Evolutionary conservation across 352 stramenopile species (phyloP), one percentile per base, ranked within the genome.

Genomic region (Phytophthora pluvialis): DNA sequence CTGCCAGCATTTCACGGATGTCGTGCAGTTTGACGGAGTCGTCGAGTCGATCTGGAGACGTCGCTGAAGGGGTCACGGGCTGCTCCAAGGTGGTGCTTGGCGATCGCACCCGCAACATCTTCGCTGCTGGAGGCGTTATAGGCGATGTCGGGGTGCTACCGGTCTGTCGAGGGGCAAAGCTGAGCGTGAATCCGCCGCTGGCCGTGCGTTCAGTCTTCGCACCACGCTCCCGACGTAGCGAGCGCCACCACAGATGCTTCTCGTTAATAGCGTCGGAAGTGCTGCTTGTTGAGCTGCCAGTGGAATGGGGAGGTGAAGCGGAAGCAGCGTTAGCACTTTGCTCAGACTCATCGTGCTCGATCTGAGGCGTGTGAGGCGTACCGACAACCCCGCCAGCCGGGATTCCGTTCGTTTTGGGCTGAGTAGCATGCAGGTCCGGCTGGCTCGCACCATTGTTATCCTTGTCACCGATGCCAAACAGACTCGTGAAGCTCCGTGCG

Each of bases 171-270:
- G 67, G 54, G 15, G 63, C 54, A 50, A 89, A 72, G 26, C 80
- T 83, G 48, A 88, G 82, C 13, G 78, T 78, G 46, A 88, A 80
- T 16, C 79, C 81, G 15, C 83, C 79, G 38, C 83, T 92, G 10
- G 83, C 79, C 7, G 83, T 90, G 15, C 81, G 79, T 58, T 89
- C 83, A 44, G 79, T 76, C 39, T 88, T 87, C 36, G 61, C 40
- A 48, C 70, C 70, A 54, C 80, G 80, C 9, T 83, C 78, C 13
- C 83, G 80, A 53, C 81, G 80, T 64, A 90, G 82, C 45, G 81
- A 80, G 25, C 73, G 80, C 83, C 83, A 92, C 83, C 83, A 92
- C 28, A 89, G 63, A 57, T 82, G 83, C 67, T 86, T 88, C 61
- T 91, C 80, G 56, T 62, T 84, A 62, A 73, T 77, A 16, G 64